Percentiles rank a stretch among this genome's conserved stretches.
Evolutionary conservation across 371 early-diverging fungal species (phyloP).

Genomic region (Mortierella sp.): DNA sequence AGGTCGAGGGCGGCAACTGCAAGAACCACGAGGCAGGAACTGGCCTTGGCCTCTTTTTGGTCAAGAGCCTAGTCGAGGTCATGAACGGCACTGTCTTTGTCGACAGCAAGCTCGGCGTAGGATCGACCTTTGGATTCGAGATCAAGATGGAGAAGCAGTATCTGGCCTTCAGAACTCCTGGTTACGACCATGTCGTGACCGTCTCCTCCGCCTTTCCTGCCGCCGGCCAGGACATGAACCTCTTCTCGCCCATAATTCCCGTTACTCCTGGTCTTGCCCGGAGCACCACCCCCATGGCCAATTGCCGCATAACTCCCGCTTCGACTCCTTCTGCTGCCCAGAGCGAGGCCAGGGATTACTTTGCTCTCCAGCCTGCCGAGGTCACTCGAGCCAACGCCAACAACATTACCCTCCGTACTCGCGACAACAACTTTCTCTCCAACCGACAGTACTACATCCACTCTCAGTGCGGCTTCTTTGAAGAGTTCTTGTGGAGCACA

Average conservation of each 20-base stretch:
- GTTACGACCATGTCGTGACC: slow-evolving; percentile 57
- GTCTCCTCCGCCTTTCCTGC: slow-evolving; percentile 51
- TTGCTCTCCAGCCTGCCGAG: slow-evolving; percentile 42
- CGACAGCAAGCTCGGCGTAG: slow-evolving; percentile 46
- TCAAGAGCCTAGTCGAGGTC: slow-evolving; percentile 56
- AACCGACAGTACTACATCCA: slow-evolving; percentile 50
- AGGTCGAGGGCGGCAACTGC: slow-evolving; percentile 58
- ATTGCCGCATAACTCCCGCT: slow-evolving; percentile 20
- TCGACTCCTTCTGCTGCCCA: slow-evolving; percentile 21
- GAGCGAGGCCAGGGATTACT: slow-evolving; percentile 44
- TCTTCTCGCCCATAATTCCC: slow-evolving; percentile 37
- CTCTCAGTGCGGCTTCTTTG: slow-evolving; percentile 52
- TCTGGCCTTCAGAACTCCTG: slow-evolving; percentile 50
- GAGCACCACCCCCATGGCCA: slow-evolving; percentile 30
- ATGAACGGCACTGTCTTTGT: slow-evolving; percentile 58
- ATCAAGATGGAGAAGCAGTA: slow-evolving; percentile 59
- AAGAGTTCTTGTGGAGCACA: slow-evolving; percentile 53
- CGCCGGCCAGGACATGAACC: slow-evolving; percentile 20
- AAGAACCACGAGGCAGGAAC: slow-evolving; percentile 65
- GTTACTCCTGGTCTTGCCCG: slow-evolving; percentile 53
- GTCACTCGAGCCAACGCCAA: slow-evolving; percentile 57
- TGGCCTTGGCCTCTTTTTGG: slow-evolving; percentile 59
- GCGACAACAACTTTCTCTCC: slow-evolving; percentile 55
- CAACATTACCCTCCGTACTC: slow-evolving; percentile 55
- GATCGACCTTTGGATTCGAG: slow-evolving; percentile 59